Evolutionary conservation across 352 stramenopile genomes (phyloP), one percentile per base, ranked within the genome.

Genomic region (Globisporangium rhizosaccharum): DNA sequence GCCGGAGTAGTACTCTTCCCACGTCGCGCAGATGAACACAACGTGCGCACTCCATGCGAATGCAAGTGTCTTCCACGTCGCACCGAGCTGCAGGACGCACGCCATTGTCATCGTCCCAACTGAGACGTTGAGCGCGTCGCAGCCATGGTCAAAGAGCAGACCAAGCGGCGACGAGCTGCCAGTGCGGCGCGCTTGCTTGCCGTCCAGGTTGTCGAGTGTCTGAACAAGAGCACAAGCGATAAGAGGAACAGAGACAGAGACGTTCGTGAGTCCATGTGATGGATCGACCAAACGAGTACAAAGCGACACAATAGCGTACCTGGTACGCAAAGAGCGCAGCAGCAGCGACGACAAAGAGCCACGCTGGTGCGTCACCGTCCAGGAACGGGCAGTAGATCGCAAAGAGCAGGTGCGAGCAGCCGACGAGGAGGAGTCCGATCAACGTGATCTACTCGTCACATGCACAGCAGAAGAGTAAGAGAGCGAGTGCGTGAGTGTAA

Each of bases 1-100:
- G 28, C 95, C 94, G 1, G 88, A 98, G 79, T 98, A 97, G 76
- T 98, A 90, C 74, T 95, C 85, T 71, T 95, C 85, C 85, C 85
- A 95, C 20, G 85, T 95, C n/a, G 85, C 85, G 44, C 82, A 91
- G 57, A 92, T 90, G 59, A 95, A 95, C 1, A 87, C 79, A 41
- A 85, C 76, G 51, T 93, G 85, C 10, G 64, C 84, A 53, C 82
- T 92, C n/a, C 89, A 63, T 44, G 81, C 73, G 28, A 95, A 73
- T 25, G 66, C 77, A 17, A 92, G 62, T n/a, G 80, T 79, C 68
- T 84, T 92, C 85, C 85, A 95, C 33, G 79, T 87, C 52, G 83
- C 53, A 9, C 85, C 85, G 49, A 93, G 62, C 57, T 95, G 85
- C 57, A 92, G 39, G 23, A 92, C 70, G 54, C 78, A 86, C 10